phyloP scores from a whole-genome alignment of 2,329 filamentous ascomycete genomes.

The Emydomyces testavorans region DNA sequence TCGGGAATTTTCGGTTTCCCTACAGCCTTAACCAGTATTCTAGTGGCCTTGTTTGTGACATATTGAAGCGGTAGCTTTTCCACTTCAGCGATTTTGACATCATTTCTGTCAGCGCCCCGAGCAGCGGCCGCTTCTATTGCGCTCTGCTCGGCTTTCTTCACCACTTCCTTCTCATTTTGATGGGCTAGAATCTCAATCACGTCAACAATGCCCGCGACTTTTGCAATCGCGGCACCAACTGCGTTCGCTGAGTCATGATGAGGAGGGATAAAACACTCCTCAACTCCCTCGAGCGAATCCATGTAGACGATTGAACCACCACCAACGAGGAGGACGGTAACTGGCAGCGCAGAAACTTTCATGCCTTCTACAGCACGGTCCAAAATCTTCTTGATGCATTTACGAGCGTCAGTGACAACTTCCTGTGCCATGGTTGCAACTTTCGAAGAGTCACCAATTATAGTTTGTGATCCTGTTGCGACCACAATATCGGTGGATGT shows the following conservation, averaged over 20 bases:
- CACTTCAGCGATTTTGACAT: conserved; percentile 36
- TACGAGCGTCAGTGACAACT: conserved; percentile 19
- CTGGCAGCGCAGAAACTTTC: conserved; percentile 44
- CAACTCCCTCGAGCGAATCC: conserved; percentile 40
- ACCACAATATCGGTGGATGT: conserved; percentile 50
- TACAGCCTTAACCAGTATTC: conserved; percentile 31
- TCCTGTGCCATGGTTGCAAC: conserved; percentile 17
- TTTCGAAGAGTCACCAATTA: conserved; percentile 21
- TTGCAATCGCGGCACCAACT: conserved; percentile 49
- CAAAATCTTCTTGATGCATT: conserved; percentile 38
- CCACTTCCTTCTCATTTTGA: conserved; percentile 17
- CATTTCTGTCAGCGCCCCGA: conserved; percentile 21
- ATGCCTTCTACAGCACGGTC: conserved; percentile 45
- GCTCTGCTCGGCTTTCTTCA: conserved; percentile 19
- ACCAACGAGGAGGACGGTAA: conserved; percentile 46
- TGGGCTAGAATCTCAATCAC: conserved; percentile 39
- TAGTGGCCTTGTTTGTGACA: conserved; percentile 26
- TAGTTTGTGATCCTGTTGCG: conserved; percentile 22
- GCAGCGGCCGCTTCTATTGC: conserved; percentile 20
- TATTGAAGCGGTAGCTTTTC: conserved; percentile 33
- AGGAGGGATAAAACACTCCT: conserved; percentile 41
- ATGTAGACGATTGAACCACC: conserved; percentile 46
- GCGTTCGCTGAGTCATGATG: conserved; percentile 49
- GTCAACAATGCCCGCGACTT: conserved; percentile 44
- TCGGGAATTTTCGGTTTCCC: conserved; percentile 32